Conservation (phyloP, 2,329 filamentous ascomycete genomes). For the Aspergillus amoenus region DNA sequence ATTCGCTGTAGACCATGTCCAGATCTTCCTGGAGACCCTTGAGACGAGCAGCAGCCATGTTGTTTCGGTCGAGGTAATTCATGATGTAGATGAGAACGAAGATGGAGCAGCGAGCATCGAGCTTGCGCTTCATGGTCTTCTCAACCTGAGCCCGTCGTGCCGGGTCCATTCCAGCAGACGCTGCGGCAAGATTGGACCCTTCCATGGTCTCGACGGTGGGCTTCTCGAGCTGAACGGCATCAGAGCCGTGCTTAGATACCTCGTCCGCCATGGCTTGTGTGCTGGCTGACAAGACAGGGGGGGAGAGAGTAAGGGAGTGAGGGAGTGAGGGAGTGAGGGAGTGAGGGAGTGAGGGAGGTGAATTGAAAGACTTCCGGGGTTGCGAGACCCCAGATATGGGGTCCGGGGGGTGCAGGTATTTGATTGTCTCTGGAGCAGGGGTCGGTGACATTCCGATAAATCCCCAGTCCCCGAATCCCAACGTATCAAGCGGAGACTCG, state of each 20-base stretch:
- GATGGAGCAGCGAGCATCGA: slow-evolving; percentile 26
- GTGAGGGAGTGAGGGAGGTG: neutral
- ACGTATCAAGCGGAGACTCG: neutral
- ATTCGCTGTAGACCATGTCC: slow-evolving; percentile 1
- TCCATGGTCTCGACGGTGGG: neutral
- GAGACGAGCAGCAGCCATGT: slow-evolving; percentile 6
- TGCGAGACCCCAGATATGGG: neutral
- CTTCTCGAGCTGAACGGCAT: neutral
- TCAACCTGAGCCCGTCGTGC: slow-evolving; percentile 23
- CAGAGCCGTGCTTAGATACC: neutral
- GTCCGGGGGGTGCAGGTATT: neutral
- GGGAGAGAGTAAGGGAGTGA: neutral
- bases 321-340: neutral
- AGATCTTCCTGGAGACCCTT: slow-evolving; percentile 7
- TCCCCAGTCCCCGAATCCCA: neutral
- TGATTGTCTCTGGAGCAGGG: neutral
- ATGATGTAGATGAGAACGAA: slow-evolving; percentile 10
- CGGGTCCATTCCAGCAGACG: slow-evolving; percentile 14
- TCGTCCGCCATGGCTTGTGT: neutral
- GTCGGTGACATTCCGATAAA: neutral
- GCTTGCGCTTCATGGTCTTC: slow-evolving; percentile 28
- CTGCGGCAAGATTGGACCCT: neutral
- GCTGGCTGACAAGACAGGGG: too few relatives aligned
- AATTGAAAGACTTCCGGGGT: neutral
- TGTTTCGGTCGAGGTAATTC: slow-evolving; percentile 10